Evolutionary conservation across 225 moss, liverwort and hornwort genomes (phyloP), one percentile per base, ranked within the genome.

Genomic region (Polytrichum commune): DNA sequence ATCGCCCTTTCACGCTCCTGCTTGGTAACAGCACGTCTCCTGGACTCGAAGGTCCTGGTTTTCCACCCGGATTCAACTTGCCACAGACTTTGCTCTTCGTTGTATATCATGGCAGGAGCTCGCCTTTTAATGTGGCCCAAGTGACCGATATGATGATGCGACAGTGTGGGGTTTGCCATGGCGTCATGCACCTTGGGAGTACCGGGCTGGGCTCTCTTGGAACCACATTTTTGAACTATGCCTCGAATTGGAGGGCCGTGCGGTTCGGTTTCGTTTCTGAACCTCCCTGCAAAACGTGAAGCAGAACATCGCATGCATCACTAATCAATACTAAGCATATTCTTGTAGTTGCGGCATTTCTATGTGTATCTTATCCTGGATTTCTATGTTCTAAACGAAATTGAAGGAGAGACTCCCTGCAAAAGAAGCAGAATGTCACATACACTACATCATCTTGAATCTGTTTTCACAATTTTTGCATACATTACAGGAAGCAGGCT

Each of bases 1-100:
- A 68, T 30, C 7, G 79, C 76, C 27, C 24, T 74, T 16, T 33
- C 1, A 19, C 76, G 81, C 82, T 85, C 85, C 6, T 6, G 68
- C 19, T 53, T 29, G 9, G 85, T 79, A 30, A 85, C 74, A 29
- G 62, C 55, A 19, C 79, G 82, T 24, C 85, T 71, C 35, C 67
- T 62, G 22, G 81, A 85, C 54, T 54, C 75, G 28, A 60, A 28
- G 7, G 32, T 27, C 20, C 23, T 67, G 60, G 76, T 65, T 62
- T 61, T 71, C 61, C 67, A 54, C 53, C 65, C 76, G n/a, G 73
- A 60, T 4, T 72, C 76, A 1, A 58, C 5, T 57, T 27, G 35
- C 6, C 30, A 10, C 10, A 23, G 38, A 54, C 60, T 38, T 27
- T 75, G 54, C 55, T 35, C 29, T 53, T 13, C 2, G 9, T 71